A percentile compares a stretch with the other conserved stretches of the same genome.
phyloP scores from a whole-genome alignment of 176 grass and related monocot genomes.

The Eleusine indica region DNA sequence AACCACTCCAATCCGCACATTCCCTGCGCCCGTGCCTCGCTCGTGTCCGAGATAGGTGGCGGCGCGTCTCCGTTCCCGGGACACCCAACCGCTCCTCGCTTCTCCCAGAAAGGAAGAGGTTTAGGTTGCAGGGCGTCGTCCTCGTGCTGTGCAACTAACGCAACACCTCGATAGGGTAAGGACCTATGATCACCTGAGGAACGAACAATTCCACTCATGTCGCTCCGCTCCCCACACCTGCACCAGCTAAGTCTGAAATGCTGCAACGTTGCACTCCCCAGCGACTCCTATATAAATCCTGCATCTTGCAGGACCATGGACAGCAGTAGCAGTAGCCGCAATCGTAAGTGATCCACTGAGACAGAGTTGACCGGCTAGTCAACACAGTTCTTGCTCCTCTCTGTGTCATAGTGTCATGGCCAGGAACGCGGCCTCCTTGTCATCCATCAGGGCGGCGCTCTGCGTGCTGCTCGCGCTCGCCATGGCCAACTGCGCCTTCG shows the following conservation, averaged over 20 bases:
- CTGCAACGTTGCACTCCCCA: not conserved
- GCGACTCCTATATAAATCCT: constrained; percentile 34
- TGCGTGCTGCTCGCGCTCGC: constrained; percentile 45
- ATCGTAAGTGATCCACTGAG: not conserved
- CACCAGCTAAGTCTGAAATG: not conserved
- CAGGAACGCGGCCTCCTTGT: constrained; percentile 3
- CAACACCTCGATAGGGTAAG: not conserved
- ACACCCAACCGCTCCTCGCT: constrained; percentile 41
- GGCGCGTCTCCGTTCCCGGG: not conserved
- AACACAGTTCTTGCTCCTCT: not conserved
- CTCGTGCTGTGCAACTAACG: constrained; percentile 21
- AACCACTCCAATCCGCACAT: constrained; percentile 13
- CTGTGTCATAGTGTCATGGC: not conserved
- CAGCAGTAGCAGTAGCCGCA: constrained; percentile 3
- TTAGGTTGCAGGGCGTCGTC: constrained; percentile 37
- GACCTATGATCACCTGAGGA: not conserved
- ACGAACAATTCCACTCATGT: constrained; percentile 36
- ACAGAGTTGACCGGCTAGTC: not conserved
- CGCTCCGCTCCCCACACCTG: not conserved
- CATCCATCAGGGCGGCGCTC: constrained; percentile 29
- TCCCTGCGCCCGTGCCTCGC: not conserved
- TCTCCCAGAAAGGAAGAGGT: constrained; percentile 1
- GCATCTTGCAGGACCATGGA: not conserved
- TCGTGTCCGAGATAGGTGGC: not conserved
- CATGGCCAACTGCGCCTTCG: constrained; percentile 1